Percentiles rank a stretch among this genome's conserved stretches.
These are phyloP conservation scores for Claviceps quebecensis DNA, from an alignment of 2,329 filamentous ascomycete genomes.

Conservation along the genomic window DNA sequence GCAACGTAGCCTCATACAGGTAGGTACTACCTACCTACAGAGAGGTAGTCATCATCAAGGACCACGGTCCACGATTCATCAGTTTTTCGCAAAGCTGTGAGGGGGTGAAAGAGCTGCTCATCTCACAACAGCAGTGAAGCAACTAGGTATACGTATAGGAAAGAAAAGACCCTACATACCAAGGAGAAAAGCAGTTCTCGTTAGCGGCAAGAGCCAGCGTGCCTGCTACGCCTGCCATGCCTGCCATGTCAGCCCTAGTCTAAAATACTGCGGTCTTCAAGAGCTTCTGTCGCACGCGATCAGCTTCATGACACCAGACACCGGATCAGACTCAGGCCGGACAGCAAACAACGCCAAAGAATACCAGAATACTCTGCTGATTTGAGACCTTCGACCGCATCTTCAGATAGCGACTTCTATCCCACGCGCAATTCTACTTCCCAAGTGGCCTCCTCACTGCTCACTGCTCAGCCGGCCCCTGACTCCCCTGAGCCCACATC, in stretches of 20 bases:
- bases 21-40: too few species aligned
- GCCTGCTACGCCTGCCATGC: not conserved
- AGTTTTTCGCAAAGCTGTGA: not conserved
- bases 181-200: too few species aligned
- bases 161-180: too few species aligned
- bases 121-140: not conserved
- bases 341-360: not conserved
- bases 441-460: not conserved
- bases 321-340: too few species aligned
- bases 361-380: not conserved
- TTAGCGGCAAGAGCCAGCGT: not conserved
- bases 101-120: not conserved
- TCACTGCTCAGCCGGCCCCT: too few species aligned
- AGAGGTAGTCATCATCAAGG: too few species aligned
- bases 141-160: not conserved
- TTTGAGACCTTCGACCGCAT: not conserved
- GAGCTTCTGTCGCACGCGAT: too few species aligned
- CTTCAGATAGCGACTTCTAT: not conserved
- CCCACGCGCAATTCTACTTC: not conserved
- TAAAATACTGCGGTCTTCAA: too few species aligned
- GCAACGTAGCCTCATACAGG: not conserved
- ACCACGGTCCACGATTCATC: not conserved
- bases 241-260: too few species aligned
- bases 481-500: not conserved
- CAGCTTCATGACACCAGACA: too few species aligned